These are phyloP conservation scores for Penicillium italicum DNA, from an alignment of 2,329 filamentous ascomycete genomes.

Conservation along the genomic window DNA sequence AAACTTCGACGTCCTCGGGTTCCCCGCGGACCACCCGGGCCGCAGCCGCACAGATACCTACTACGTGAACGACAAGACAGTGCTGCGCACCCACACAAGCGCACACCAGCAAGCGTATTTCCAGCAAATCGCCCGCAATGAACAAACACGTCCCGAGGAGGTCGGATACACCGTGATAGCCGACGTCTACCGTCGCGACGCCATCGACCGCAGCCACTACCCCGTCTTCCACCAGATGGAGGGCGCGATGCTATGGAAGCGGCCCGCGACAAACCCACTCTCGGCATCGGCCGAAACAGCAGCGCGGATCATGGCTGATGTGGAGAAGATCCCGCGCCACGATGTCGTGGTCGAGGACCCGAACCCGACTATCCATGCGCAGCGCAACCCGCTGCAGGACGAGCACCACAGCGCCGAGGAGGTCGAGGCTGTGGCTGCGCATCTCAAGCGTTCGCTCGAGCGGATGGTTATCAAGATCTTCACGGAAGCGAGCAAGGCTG, in stretches of 20 bases:
- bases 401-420: constrained; percentile 69
- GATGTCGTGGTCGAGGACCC: constrained; percentile 75
- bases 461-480: constrained; percentile 88
- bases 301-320: constrained; percentile 63
- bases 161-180: constrained; percentile 86
- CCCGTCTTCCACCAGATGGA: constrained; percentile 99
- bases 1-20: constrained; percentile 97
- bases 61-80: constrained; percentile 80
- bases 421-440: constrained; percentile 74
- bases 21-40: constrained; percentile 81
- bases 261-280: constrained; percentile 41
- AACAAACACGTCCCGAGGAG: constrained; percentile 32
- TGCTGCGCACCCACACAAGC: constrained; percentile 89
- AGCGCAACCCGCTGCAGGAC: constrained; percentile 78
- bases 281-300: constrained; percentile 46
- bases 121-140: constrained; percentile 55
- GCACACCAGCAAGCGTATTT: constrained; percentile 88
- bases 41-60: constrained; percentile 88
- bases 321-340: constrained; percentile 69
- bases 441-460: constrained; percentile 86
- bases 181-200: constrained; percentile 93
- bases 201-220: constrained; percentile 91
- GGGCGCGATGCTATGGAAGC: constrained; percentile 84
- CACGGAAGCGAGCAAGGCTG: constrained; percentile 67
- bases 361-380: constrained; percentile 70